Evolutionary conservation across 106 monocot species (phyloP).

Genomic region (Allium cepa): DNA sequence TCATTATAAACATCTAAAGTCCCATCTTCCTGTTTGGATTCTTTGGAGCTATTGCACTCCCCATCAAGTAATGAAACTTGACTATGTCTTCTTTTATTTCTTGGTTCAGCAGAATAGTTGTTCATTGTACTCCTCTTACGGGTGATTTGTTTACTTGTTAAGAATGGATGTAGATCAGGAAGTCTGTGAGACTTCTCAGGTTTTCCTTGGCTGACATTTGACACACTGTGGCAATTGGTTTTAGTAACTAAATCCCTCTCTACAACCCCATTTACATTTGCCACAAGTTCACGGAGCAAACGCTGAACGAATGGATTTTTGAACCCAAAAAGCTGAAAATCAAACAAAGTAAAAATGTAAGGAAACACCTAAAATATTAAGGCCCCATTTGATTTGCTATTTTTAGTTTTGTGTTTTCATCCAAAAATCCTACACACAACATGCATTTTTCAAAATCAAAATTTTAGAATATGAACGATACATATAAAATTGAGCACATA

Average conservation of each 20-base stretch:
- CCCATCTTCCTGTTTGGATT: background rate
- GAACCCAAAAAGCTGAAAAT: constrained; percentile 90
- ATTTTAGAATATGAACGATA: too few species aligned
- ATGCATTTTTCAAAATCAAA: too few species aligned
- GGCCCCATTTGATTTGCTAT: too few species aligned
- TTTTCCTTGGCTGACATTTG: constrained; percentile 9
- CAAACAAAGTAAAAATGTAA: constrained; percentile 8
- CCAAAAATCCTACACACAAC: too few species aligned
- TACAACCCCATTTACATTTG: constrained; percentile 28
- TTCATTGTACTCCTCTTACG: constrained; percentile 43
- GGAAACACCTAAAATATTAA: background rate
- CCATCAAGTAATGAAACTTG: constrained; percentile 10
- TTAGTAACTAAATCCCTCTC: constrained; percentile 18
- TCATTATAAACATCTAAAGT: background rate
- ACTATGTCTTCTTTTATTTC: constrained; percentile 23
- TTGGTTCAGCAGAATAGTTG: constrained; percentile 9
- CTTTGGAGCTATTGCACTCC: constrained; percentile 5
- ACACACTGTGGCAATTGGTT: constrained; percentile 7
- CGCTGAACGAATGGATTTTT: constrained; percentile 79
- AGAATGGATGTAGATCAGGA: constrained; percentile 23
- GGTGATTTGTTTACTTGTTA: constrained; percentile 23
- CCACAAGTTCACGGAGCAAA: constrained; percentile 79
- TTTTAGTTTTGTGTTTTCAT: too few species aligned
- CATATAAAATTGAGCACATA: too few species aligned
- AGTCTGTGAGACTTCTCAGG: constrained; percentile 5